phyloP scores from a whole-genome alignment of 805 yeast species.

The Candida ascalaphidarum region DNA sequence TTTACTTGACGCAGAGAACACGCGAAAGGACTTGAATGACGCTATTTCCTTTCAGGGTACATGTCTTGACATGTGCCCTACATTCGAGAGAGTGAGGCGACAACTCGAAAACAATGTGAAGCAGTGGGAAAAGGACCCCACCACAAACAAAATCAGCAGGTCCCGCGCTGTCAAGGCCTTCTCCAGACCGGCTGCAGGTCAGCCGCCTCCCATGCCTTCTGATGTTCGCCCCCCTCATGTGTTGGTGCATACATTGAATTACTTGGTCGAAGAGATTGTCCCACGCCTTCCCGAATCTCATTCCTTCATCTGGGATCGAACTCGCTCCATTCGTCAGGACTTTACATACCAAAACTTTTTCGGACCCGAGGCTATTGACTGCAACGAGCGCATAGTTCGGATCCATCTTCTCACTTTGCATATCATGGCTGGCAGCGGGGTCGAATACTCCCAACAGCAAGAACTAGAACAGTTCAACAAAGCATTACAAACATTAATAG shows the following conservation, averaged over 20 bases:
- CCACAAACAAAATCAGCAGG: slow-evolving; percentile 44
- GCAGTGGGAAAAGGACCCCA: slow-evolving; percentile 60
- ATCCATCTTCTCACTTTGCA: slow-evolving; percentile 79
- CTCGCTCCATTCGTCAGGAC: slow-evolving; percentile 93
- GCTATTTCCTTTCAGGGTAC: slow-evolving; percentile 86
- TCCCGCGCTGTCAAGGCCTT: slow-evolving; percentile 78
- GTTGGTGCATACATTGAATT: slow-evolving; percentile 56
- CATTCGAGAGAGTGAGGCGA: slow-evolving; percentile 83
- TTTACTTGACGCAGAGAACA: slow-evolving; percentile 80
- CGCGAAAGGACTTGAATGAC: slow-evolving; percentile 72
- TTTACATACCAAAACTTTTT: slow-evolving; percentile 90
- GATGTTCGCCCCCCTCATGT: slow-evolving; percentile 92
- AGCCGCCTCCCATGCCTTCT: slow-evolving; percentile 94
- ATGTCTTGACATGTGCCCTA: slow-evolving; percentile 92
- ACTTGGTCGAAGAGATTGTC: slow-evolving; percentile 57
- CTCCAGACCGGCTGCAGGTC: slow-evolving; percentile 96
- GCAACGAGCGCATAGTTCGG: slow-evolving; percentile 86
- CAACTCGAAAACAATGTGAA: slow-evolving; percentile 82
- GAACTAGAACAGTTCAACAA: slow-evolving; percentile 92
- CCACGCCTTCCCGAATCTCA: slow-evolving; percentile 75
- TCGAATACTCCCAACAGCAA: slow-evolving; percentile 86
- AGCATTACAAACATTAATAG: slow-evolving; percentile 79
- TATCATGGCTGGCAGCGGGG: slow-evolving; percentile 64
- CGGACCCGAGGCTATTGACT: slow-evolving; percentile 89
- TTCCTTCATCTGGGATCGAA: slow-evolving; percentile 93